phyloP scores from a whole-genome alignment of 768 basidiomycete species.

The Boletellus ananas region DNA sequence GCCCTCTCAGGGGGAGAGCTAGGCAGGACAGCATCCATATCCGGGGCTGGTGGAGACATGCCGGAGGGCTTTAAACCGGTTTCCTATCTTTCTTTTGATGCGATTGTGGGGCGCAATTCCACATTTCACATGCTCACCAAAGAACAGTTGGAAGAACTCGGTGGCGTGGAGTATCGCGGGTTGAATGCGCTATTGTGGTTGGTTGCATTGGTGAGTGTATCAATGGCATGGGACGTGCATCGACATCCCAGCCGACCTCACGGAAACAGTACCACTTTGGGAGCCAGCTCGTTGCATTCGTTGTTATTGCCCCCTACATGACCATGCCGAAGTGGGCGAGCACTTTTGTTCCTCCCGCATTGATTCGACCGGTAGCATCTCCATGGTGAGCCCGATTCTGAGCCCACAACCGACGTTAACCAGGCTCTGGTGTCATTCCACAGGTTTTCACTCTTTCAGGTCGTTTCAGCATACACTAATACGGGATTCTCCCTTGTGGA shows the following conservation, averaged over 20 bases:
- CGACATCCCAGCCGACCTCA: background rate
- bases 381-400: constrained; percentile 51
- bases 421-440: background rate
- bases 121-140: constrained; percentile 62
- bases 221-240: background rate
- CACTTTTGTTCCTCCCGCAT: constrained; percentile 57
- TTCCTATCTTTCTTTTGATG: constrained; percentile 83
- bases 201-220: constrained; percentile 57
- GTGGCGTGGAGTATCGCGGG: constrained; percentile 90
- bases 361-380: constrained; percentile 51
- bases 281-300: constrained; percentile 63
- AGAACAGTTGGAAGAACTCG: constrained; percentile 87
- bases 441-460: constrained; percentile 85
- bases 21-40: constrained; percentile 23
- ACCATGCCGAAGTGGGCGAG: constrained; percentile 52
- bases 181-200: constrained; percentile 80
- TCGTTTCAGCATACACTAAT: constrained; percentile 84
- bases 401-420: background rate
- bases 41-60: constrained; percentile 16
- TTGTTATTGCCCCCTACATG: constrained; percentile 81
- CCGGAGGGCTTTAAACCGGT: constrained; percentile 49
- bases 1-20: constrained; percentile 42
- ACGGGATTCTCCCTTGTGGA: constrained; percentile 86
- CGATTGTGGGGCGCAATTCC: constrained; percentile 81
- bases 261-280: constrained; percentile 69